phyloP scores from a whole-genome alignment of 306 rosid genomes.

The Chamaecrista fasciculata region DNA sequence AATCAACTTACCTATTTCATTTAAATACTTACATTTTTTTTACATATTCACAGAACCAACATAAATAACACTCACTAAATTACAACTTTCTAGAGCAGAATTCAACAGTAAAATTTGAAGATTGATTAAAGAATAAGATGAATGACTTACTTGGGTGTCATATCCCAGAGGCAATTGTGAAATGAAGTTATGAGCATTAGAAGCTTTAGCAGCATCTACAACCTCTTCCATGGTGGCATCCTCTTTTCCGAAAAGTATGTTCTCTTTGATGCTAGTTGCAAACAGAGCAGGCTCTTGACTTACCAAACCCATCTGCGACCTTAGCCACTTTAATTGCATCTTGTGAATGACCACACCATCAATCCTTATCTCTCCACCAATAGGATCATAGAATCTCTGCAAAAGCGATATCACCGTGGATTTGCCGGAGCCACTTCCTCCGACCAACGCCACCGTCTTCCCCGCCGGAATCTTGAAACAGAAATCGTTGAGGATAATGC shows the following conservation, averaged over 20 bases:
- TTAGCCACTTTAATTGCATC: slow-evolving; percentile 68
- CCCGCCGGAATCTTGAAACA: slow-evolving; percentile 57
- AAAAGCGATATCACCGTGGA: slow-evolving; percentile 60
- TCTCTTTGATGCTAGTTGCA: slow-evolving; percentile 66
- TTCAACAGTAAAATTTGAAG: no score
- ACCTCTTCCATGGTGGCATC: slow-evolving; percentile 56
- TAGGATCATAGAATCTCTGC: slow-evolving; percentile 75
- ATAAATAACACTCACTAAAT: no score
- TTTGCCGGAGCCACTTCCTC: slow-evolving; percentile 78
- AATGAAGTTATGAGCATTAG: slow-evolving; percentile 74
- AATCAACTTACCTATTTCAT: no score
- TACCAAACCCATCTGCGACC: slow-evolving; percentile 78
- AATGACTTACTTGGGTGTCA: slow-evolving; percentile 61
- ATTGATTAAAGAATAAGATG: no score
- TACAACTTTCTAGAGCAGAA: no score
- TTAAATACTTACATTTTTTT: no score
- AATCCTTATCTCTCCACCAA: slow-evolving; percentile 51
- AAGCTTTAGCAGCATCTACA: slow-evolving; percentile 57
- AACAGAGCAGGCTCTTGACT: slow-evolving; percentile 85
- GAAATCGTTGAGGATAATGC: slow-evolving; percentile 44
- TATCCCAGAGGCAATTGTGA: slow-evolving; percentile 57
- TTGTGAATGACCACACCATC: slow-evolving; percentile 61
- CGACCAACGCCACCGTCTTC: slow-evolving; percentile 64
- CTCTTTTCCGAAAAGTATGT: slow-evolving; percentile 75
- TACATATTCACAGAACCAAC: no score